phyloP scores from a whole-genome alignment of 83 land plant genomes.

The Larix sibirica region DNA sequence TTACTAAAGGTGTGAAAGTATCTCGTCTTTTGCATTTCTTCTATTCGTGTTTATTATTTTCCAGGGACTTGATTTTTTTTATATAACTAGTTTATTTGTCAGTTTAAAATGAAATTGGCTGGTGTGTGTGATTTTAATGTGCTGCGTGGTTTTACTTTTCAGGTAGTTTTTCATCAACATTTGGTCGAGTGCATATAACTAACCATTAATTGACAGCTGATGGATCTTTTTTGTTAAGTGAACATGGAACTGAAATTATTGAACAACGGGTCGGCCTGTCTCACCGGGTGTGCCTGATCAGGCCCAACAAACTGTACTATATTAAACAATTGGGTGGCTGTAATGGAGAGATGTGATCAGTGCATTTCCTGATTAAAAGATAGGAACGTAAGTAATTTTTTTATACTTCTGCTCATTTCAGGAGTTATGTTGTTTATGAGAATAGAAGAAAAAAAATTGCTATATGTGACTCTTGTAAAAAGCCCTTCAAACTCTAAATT shows the following conservation, averaged over 20 bases:
- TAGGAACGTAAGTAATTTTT: not conserved
- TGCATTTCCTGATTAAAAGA: not conserved
- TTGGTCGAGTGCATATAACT: not conserved
- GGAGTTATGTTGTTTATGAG: not conserved
- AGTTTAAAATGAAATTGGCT: not conserved
- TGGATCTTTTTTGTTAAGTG: not conserved
- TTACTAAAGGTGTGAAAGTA: not conserved
- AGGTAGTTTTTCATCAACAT: not conserved
- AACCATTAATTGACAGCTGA: not conserved
- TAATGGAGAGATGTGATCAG: not conserved
- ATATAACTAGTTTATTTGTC: not conserved
- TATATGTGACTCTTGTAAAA: not conserved
- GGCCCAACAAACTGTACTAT: constrained; percentile 8
- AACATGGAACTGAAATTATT: not conserved
- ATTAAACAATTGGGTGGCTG: not conserved
- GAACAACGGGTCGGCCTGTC: not conserved
- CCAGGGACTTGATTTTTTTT: no score
- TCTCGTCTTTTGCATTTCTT: no score
- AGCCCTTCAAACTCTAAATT: not conserved
- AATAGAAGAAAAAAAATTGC: not conserved
- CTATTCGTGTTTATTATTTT: no score
- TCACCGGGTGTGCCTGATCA: constrained; percentile 5
- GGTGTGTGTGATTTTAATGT: not conserved
- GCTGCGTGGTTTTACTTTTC: not conserved
- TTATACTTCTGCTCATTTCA: not conserved